These are phyloP conservation scores for Dendrobium huoshanense DNA, from an alignment of 106 monocot genomes.

Conservation along the genomic window DNA sequence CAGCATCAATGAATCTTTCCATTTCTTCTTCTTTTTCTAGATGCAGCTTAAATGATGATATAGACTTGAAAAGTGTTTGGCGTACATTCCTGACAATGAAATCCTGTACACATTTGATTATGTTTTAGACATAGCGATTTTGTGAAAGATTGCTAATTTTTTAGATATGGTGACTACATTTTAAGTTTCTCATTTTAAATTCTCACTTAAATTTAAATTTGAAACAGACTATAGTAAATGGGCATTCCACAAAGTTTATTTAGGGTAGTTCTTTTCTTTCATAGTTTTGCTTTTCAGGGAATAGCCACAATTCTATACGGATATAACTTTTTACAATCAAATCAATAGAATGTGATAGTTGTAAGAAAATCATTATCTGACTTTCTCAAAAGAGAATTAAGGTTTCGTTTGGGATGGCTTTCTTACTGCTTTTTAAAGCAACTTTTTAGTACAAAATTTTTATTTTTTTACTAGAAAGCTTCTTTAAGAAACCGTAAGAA, in stretches of 20 bases:
- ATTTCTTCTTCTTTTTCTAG: slow-evolving; percentile 39
- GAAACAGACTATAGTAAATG: background rate
- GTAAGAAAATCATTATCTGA: background rate
- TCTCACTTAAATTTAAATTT: background rate
- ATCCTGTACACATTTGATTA: slow-evolving; percentile 42
- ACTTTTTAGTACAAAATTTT: too few species aligned
- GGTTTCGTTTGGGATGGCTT: too few species aligned
- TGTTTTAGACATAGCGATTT: background rate
- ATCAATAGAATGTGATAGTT: background rate
- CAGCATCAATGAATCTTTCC: slow-evolving; percentile 41
- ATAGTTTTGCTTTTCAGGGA: too few species aligned
- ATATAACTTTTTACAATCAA: background rate
- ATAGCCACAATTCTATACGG: too few species aligned
- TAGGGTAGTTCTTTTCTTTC: too few species aligned
- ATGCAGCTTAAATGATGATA: slow-evolving; percentile 37
- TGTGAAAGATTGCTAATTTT: background rate
- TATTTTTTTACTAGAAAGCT: too few species aligned
- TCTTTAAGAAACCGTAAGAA: too few species aligned
- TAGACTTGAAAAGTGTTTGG: slow-evolving; percentile 36
- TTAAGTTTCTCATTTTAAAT: background rate
- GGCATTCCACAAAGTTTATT: background rate
- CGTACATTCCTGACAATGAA: slow-evolving; percentile 72
- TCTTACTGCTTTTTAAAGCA: too few species aligned
- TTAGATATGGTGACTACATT: background rate
- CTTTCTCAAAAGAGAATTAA: background rate